Conservation (phyloP, 805 yeast species). For the Yarrowia osloensis region DNA sequence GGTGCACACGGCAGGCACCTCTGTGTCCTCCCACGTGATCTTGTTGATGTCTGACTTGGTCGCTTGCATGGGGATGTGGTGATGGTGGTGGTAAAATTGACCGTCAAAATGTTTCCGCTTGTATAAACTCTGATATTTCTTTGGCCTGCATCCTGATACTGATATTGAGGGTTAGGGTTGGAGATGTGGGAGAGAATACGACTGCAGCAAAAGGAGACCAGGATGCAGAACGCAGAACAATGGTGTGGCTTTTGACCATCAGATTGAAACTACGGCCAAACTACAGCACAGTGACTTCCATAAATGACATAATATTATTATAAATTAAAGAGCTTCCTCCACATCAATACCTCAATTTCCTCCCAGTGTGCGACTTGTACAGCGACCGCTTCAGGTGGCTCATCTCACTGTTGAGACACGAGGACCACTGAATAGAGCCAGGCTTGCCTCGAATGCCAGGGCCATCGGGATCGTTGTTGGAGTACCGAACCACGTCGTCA, state of each 20-base stretch:
- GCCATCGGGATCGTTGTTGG: conserved; percentile 5
- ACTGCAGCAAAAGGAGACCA: not conserved
- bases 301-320: not conserved
- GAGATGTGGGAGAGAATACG: not conserved
- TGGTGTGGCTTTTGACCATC: no score
- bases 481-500: conserved; percentile 2
- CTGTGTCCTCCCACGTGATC: conserved; percentile 43
- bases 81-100: not conserved
- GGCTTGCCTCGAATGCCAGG: not conserved
- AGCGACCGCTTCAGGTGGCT: not conserved
- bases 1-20: conserved; percentile 69
- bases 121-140: conserved; percentile 7
- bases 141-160: not conserved
- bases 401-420: conserved; percentile 3
- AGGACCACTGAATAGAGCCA: conserved; percentile 1
- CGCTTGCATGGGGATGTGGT: conserved; percentile 31
- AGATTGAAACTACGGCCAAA: no score
- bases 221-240: no score
- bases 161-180: not conserved
- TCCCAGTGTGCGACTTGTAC: not conserved
- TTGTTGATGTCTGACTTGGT: conserved; percentile 42
- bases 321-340: not conserved
- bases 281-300: no score
- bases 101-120: not conserved
- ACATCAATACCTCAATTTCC: not conserved